Evolutionary conservation across 352 stramenopile genomes (phyloP).

Genomic region (Phytophthora cryptogea): DNA sequence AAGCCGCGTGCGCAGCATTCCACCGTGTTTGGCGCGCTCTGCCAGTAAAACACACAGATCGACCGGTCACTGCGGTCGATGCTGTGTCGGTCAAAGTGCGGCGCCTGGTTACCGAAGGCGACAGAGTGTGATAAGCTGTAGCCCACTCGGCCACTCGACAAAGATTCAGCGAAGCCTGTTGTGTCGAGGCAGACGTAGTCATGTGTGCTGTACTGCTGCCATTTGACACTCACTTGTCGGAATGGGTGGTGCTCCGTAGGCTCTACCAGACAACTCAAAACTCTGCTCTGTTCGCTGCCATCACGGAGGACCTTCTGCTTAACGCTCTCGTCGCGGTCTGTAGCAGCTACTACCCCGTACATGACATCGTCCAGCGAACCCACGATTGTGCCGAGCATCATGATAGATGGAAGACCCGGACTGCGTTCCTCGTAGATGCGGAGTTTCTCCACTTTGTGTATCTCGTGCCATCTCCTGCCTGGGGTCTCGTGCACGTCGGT

Average conservation of each 20-base stretch:
- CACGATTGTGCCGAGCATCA: constrained; percentile 28
- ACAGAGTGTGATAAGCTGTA: constrained; percentile 54
- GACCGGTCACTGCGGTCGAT: constrained; percentile 50
- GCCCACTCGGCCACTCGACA: constrained; percentile 44
- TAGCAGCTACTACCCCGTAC: constrained; percentile 41
- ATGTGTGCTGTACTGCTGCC: constrained; percentile 39
- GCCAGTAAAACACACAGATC: constrained; percentile 46
- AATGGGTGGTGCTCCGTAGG: constrained; percentile 39
- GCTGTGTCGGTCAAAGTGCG: constrained; percentile 38
- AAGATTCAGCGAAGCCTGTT: constrained; percentile 34
- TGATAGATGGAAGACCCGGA: constrained; percentile 26
- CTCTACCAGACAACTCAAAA: constrained; percentile 16
- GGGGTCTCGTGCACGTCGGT: constrained; percentile 7
- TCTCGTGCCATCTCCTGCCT: constrained; percentile 26
- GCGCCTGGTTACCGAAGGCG: constrained; percentile 37
- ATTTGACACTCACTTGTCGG: constrained; percentile 51
- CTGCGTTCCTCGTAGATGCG: constrained; percentile 38
- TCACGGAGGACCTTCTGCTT: constrained; percentile 42
- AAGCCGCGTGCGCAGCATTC: constrained; percentile 40
- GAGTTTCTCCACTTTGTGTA: constrained; percentile 28
- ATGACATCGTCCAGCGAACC: constrained; percentile 52
- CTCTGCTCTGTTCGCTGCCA: constrained; percentile 26
- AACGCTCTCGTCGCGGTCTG: constrained; percentile 34
- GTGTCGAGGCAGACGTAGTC: constrained; percentile 49
- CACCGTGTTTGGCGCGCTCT: constrained; percentile 32